Conservation (phyloP, 1,284 basidiomycete species). For the Boletus sp. region DNA sequence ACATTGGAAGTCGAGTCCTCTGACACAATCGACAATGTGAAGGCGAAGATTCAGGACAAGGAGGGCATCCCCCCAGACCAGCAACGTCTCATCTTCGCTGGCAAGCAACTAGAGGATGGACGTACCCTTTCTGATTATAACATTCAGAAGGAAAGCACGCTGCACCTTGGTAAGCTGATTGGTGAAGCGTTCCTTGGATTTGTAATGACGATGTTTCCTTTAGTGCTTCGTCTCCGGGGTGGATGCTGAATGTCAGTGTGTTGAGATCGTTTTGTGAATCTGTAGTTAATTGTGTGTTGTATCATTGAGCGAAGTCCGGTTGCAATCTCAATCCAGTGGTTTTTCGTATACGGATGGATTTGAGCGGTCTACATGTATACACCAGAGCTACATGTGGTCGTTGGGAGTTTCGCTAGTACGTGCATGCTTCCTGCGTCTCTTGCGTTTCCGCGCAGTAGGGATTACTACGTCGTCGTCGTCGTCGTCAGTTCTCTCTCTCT, state of each 20-base stretch:
- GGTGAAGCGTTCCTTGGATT: constrained; percentile 31
- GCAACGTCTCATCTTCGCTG: no score
- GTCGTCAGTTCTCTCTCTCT: constrained; percentile 21
- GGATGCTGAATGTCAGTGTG: constrained; percentile 38
- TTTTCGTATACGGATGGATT: no score
- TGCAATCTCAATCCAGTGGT: no score
- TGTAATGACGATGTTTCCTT: constrained; percentile 28
- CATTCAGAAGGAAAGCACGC: constrained; percentile 69
- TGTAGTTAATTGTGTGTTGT: constrained; percentile 5
- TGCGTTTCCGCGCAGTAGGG: constrained; percentile 29
- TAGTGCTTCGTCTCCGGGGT: constrained; percentile 77
- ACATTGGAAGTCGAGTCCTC: constrained; percentile 73
- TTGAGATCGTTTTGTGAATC: not conserved
- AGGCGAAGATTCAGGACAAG: no score
- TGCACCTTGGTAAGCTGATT: constrained; percentile 48
- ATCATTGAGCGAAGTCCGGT: not conserved
- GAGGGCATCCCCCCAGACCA: no score
- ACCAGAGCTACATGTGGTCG: not conserved
- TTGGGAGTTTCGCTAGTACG: not conserved
- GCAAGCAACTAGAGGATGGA: no score
- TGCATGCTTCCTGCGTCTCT: constrained; percentile 31
- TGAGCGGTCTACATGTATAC: not conserved
- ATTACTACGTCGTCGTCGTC: constrained; percentile 9
- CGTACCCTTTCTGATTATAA: no score
- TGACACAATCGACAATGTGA: no score